Evolutionary conservation across 2,329 filamentous ascomycete species (phyloP), one percentile per base, ranked within the genome.

Genomic region (Westerdykella ornata): DNA sequence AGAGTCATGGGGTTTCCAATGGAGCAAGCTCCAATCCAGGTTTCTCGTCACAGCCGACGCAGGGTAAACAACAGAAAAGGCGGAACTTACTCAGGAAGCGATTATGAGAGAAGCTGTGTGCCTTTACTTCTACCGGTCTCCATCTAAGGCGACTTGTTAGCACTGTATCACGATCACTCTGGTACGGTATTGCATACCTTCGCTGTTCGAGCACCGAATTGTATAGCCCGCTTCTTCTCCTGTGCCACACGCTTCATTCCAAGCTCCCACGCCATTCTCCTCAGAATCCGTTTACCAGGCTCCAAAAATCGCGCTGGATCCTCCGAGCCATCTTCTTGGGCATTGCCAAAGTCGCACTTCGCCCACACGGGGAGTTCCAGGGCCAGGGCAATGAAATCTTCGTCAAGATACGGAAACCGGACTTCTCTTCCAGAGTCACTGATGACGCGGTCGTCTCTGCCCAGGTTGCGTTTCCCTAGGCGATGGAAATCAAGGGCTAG

Each of bases 191-290:
- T 17, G 12, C 4, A 15, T 33, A 33, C 30, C 30, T 60, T 63
- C 2, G 60, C 60, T 5, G 60, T 63, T 9, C 61, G 56, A 11
- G 59, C 44, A 8, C 71, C 82, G 62, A 69, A 65, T 31, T 65
- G 61, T 11, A 88, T 85, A 14, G 90, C 90, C 58, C 89, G 76
- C 68, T 98, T 98, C 74, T 92, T 95, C 67, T 97, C 89, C n/a
- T 70, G 69, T 4, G 90, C 82, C 1, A 88, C 85, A 5, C 67
- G 68, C 2, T 63, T 63, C 77, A 97, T 82, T 3, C 82, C 85
- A 28, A 96, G 67, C 20, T 80, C 75, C 63, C 81, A 77, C 0
- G 89, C 88, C 16, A 95, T 67, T 16, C 94, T 72, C 16, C 92
- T 76, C 38, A 98, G 68, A 1, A 89, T 73, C 56, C 84, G 80